Percentiles rank a stretch among this genome's conserved stretches.
Conservation (phyloP, 225 moss, liverwort and hornwort genomes). For the Pleurozium schreberi region DNA sequence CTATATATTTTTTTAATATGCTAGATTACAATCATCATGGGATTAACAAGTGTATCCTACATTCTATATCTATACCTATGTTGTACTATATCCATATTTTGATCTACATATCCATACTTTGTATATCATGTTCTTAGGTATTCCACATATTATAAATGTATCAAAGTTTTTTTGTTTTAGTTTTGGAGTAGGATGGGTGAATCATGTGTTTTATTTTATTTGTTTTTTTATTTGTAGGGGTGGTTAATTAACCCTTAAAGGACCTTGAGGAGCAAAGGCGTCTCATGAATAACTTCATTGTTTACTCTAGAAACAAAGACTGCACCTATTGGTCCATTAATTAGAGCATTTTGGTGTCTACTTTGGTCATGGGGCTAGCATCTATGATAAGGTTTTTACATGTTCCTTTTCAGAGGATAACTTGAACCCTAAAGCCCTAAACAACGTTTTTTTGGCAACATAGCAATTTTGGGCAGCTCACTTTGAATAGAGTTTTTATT, state of each 20-base stretch:
- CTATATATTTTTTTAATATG: not conserved
- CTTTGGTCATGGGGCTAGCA: not conserved
- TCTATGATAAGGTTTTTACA: no score
- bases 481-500: no score
- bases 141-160: not conserved
- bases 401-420: no score
- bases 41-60: not conserved
- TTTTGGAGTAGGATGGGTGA: no score
- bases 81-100: no score
- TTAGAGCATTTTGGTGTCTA: not conserved
- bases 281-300: not conserved
- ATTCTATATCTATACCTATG: not conserved
- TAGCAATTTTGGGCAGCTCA: no score
- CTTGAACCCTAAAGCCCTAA: no score
- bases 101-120: not conserved
- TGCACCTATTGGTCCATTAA: not conserved
- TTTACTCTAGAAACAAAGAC: not conserved
- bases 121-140: not conserved
- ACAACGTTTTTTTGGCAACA: no score
- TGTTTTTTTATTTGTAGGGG: not conserved
- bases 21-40: not conserved
- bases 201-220: not conserved
- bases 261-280: no score
- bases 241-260: no score
- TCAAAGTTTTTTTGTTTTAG: no score